Evolutionary conservation across 192 early-diverging fungal genomes (phyloP), one percentile per base, ranked within the genome.

Genomic region (Cetraspora pellucida): DNA sequence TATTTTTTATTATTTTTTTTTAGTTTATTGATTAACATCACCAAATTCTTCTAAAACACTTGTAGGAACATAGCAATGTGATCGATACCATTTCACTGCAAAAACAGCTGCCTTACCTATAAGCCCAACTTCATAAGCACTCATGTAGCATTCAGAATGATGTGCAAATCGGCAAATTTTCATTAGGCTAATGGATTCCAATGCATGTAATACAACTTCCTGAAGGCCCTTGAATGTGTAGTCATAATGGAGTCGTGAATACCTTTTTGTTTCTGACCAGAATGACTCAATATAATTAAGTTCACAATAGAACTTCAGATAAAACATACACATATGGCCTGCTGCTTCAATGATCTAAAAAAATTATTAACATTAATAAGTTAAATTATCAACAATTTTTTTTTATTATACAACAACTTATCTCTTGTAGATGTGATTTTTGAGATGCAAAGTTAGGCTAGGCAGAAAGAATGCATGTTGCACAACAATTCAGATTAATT

Each of bases 231-330:
- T 43, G 28, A 67, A 80, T n/a, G 67, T 58, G 28, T 80, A 80
- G 37, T 75, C 58, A 28, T 59, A 77, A 17, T 80, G 2, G 14
- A 72, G 43, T 5, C 64, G 45, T 23, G 75, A 65, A 45, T 77
- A 80, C 31, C 31, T 17, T 23, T 81, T 81, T 44, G 57, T 49
- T 23, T 66, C 79, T 19, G 54, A 67, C 57, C 68, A 80, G 57
- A 76, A 80, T 45, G 64, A 70, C 37, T 80, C 66, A 63, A 80
- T 80, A 75, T 70, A 80, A 54, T 80, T 80, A 37, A 80, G 54
- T 21, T 80, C 74, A 37, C 73, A 80, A 43, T 80, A 66, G 70
- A 80, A 80, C 57, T 80, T 80, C 43, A 45, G 79, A 50, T 80
- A 71, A 69, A 79, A 72, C n/a, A 75, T 67, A 45, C 65, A 52